Percentiles rank a stretch among this genome's conserved stretches.
phyloP scores from a whole-genome alignment of 2,329 filamentous ascomycete species.

The Grosmannia serpens region DNA sequence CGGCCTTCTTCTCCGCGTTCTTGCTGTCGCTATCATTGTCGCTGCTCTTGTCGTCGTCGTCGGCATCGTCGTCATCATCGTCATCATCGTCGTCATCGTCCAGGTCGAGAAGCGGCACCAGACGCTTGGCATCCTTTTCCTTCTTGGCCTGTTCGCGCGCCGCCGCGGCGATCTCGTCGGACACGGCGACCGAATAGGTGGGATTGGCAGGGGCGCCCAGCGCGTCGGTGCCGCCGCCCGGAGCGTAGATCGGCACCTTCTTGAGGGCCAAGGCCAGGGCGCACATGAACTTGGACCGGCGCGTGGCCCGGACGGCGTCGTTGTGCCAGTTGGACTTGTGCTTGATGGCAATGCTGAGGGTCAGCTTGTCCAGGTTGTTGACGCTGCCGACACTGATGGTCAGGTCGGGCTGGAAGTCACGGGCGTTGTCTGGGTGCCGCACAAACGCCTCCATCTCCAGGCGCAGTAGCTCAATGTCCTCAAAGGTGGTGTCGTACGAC shows the following conservation, averaged over 20 bases:
- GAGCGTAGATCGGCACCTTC: conserved; percentile 74
- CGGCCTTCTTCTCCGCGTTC: conserved; percentile 31
- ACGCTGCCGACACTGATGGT: conserved; percentile 68
- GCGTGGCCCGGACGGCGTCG: conserved; percentile 65
- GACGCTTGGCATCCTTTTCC: conserved; percentile 51
- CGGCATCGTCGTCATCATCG: conserved; percentile 13
- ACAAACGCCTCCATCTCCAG: conserved; percentile 80
- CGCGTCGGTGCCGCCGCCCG: conserved; percentile 57
- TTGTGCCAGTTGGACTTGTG: conserved; percentile 94
- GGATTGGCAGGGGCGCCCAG: conserved; percentile 63
- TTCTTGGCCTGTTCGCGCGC: conserved; percentile 48
- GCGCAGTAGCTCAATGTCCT: conserved; percentile 78
- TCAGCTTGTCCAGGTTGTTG: conserved; percentile 76
- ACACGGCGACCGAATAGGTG: conserved; percentile 66
- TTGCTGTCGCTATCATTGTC: conserved; percentile 15
- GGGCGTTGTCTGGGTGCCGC: conserved; percentile 66
- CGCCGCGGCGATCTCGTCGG: conserved; percentile 52
- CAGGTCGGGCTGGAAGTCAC: conserved; percentile 84
- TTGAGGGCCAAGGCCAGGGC: conserved; percentile 76
- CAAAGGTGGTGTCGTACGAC: conserved; percentile 76
- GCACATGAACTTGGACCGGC: conserved; percentile 94
- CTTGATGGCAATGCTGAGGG: conserved; percentile 70
- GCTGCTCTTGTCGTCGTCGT: conserved; percentile 10
- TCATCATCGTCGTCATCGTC: not conserved
- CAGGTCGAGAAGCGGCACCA: conserved; percentile 39